Percentiles rank a stretch among this genome's conserved stretches.
These are phyloP conservation scores for Chytriomyces sp. DNA, from an alignment of 192 early-diverging fungal genomes.

Conservation along the genomic window DNA sequence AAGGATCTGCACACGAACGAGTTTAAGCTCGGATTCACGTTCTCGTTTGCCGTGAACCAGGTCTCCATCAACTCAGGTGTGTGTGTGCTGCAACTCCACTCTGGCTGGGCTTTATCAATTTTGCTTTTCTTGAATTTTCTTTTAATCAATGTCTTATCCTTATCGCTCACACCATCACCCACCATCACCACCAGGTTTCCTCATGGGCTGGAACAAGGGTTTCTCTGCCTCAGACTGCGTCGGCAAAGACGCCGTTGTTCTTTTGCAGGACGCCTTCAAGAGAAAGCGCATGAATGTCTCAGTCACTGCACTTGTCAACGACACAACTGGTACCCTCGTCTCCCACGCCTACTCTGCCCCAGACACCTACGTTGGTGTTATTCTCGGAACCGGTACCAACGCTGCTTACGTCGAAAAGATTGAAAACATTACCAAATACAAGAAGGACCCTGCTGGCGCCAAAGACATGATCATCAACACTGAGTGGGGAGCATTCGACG, in stretches of 20 bases:
- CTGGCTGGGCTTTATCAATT: too few species aligned
- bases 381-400: conserved; percentile 95
- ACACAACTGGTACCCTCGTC: conserved; percentile 93
- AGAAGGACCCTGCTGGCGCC: conserved; percentile 40
- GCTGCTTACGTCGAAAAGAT: conserved; percentile 91
- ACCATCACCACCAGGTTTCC: conserved; percentile 21
- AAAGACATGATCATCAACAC: conserved; percentile 91
- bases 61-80: conserved; percentile 57
- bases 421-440: conserved; percentile 78
- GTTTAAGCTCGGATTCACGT: conserved; percentile 80
- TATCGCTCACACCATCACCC: background rate
- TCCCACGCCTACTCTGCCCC: conserved; percentile 87
- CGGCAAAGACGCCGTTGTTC: conserved; percentile 81
- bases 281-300: conserved; percentile 67
- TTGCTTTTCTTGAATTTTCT: background rate
- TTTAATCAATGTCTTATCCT: background rate
- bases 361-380: conserved; percentile 81
- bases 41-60: conserved; percentile 95
- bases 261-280: conserved; percentile 81
- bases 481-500: conserved; percentile 86
- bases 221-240: conserved; percentile 77
- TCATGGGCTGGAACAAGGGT: conserved; percentile 83
- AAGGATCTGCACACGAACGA: conserved; percentile 13
- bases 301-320: conserved; percentile 92
- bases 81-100: background rate